Percentiles rank a stretch among this genome's conserved stretches.
Conservation (phyloP, 805 yeast genomes). For the Brettanomyces sp. region DNA sequence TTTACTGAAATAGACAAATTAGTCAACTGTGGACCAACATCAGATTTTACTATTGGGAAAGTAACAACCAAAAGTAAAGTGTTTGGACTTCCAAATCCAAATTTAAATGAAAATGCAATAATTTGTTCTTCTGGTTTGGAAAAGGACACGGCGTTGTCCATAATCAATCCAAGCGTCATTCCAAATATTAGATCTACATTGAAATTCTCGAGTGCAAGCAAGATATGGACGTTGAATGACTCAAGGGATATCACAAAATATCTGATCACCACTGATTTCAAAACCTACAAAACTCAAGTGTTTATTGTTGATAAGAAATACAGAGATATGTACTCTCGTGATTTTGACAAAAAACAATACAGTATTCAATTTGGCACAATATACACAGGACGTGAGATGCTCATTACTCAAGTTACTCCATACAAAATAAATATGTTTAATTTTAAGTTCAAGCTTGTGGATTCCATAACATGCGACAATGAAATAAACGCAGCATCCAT, state of each 20-base stretch:
- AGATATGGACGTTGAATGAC: conserved; percentile 60
- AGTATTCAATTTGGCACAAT: conserved; percentile 59
- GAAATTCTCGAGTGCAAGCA: conserved; percentile 61
- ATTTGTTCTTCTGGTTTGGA: conserved; percentile 64
- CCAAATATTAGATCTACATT: conserved; percentile 62
- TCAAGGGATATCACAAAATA: conserved; percentile 35
- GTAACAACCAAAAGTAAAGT: conserved; percentile 43
- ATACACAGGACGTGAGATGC: conserved; percentile 28
- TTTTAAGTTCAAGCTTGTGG: conserved; percentile 44
- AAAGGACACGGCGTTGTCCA: conserved; percentile 42
- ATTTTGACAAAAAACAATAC: conserved; percentile 51
- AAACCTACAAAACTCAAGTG: conserved; percentile 56
- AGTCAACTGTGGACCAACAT: conserved; percentile 63
- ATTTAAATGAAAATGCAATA: conserved; percentile 53
- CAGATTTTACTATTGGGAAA: conserved; percentile 57
- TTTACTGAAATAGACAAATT: conserved; percentile 45
- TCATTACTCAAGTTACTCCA: conserved; percentile 68
- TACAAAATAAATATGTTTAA: conserved; percentile 55
- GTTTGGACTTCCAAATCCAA: conserved; percentile 63
- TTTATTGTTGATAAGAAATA: conserved; percentile 56
- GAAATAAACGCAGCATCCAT: conserved; percentile 59
- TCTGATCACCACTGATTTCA: conserved; percentile 62
- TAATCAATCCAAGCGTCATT: conserved; percentile 58
- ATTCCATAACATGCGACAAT: conserved; percentile 43
- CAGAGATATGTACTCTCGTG: conserved; percentile 49